Evolutionary conservation across 495 filamentous ascomycete genomes (phyloP), one percentile per base, ranked within the genome.

Genomic region (Neurospora sp.): DNA sequence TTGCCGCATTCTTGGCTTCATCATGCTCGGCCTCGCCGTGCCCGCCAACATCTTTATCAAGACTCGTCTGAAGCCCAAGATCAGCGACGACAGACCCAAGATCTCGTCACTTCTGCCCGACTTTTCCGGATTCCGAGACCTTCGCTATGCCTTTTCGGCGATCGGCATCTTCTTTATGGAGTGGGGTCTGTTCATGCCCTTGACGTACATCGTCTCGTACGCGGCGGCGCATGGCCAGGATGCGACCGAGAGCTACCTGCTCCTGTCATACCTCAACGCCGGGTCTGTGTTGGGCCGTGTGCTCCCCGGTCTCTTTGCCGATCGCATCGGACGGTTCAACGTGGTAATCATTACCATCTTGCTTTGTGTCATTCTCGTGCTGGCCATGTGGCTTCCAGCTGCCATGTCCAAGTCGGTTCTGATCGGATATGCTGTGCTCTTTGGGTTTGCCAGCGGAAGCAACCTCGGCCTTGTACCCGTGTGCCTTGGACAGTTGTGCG

Each of bases 401-500:
- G 83, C 86, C 1, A 81, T 82, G 39, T 90, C 87, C 38, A 79
- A 88, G 37, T 82, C 89, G 0, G 80, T 92, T 72, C 84, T 94
- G 54, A 85, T 94, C 71, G 87, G 90, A 11, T 98, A 93, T 78
- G 82, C 91, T 0, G 81, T 94, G 0, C 77, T 93, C 0, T 97
- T 97, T 81, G 95, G 95, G 4, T 95, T 97, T 78, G 90, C 89
- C 17, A 93, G 90, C 42, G 95, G 95, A 5, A 92, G 90, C 72
- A 96, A 96, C 74, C 91, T 98, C 72, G 91, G 90, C 34, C 81
- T 98, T 69, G 92, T 92, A 4, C 94, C 94, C 0, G 94, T 97
- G 4, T 97, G 94, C 77, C 88, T 98, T 13, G 94, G 94, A 6
- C 93, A 97, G 84, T 87, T 97, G 38, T 98, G 94, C 82, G 90